Evolutionary conservation across 1,284 basidiomycete species (phyloP).

Genomic region (Irpex rosettiformis): DNA sequence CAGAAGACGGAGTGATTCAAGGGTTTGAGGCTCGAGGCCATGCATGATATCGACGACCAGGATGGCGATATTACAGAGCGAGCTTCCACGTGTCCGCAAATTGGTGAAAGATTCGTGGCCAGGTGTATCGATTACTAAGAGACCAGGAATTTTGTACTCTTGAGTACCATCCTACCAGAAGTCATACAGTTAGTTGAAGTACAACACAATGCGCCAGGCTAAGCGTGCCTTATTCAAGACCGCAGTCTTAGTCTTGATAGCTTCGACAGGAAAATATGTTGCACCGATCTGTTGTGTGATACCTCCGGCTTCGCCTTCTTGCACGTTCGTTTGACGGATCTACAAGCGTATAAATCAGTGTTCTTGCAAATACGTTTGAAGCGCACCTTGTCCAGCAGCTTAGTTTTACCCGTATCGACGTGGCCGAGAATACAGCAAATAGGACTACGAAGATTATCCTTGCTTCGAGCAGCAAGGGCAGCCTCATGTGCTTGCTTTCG

Average conservation of each 20-base stretch:
- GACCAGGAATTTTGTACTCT: constrained; percentile 96
- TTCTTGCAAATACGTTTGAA: not conserved
- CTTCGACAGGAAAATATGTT: constrained; percentile 99
- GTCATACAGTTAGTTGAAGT: not conserved
- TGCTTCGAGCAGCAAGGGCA: constrained; percentile 84
- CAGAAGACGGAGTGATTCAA: constrained; percentile 93
- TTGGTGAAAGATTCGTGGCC: constrained; percentile 99
- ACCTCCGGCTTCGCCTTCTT: constrained; percentile 99
- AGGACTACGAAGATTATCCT: constrained; percentile 91
- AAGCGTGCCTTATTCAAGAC: constrained; percentile 79
- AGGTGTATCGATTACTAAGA: constrained; percentile 97
- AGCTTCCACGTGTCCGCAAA: constrained; percentile 92
- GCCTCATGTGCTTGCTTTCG: constrained; percentile 82
- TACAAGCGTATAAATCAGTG: constrained; percentile 27
- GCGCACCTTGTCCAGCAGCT: constrained; percentile 90
- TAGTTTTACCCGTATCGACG: constrained; percentile 99
- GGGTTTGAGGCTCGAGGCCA: constrained; percentile 95
- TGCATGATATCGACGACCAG: constrained; percentile 99
- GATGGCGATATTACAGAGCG: constrained; percentile 98
- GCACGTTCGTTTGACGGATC: constrained; percentile 99
- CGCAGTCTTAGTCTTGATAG: constrained; percentile 89
- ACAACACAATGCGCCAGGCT: not conserved
- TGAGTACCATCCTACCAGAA: constrained; percentile 63
- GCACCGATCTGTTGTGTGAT: constrained; percentile 99
- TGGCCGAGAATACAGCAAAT: constrained; percentile 99